Evolutionary conservation across 2,329 filamentous ascomycete genomes (phyloP).

Genomic region (Clonostachys solani): DNA sequence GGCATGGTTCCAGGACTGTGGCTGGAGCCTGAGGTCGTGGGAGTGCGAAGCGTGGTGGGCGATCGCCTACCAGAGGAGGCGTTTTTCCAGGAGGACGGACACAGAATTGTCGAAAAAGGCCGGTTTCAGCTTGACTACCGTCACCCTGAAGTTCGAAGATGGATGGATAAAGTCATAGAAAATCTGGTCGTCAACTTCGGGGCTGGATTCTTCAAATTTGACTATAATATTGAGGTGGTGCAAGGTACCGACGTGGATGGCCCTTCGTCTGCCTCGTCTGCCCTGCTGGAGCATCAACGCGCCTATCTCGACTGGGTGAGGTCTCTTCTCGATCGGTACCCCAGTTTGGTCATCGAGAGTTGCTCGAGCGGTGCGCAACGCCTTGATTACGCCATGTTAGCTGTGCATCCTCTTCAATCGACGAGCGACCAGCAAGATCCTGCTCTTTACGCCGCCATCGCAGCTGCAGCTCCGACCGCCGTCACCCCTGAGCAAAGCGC

Average conservation of each 20-base stretch:
- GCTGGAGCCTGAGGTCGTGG: constrained; percentile 28
- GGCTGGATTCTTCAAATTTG: constrained; percentile 27
- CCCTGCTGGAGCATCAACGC: constrained; percentile 19
- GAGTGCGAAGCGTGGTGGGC: constrained; percentile 17
- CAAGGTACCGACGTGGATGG: constrained; percentile 24
- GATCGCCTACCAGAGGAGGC: constrained; percentile 16
- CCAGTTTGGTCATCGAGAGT: constrained; percentile 23
- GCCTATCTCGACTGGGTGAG: constrained; percentile 24
- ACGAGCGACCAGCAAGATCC: constrained; percentile 29
- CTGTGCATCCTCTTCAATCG: constrained; percentile 20
- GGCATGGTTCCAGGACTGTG: constrained; percentile 23
- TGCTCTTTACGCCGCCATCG: constrained; percentile 19
- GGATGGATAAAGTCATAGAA: constrained; percentile 17
- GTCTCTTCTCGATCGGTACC: constrained; percentile 14
- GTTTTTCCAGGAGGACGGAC: constrained; percentile 22
- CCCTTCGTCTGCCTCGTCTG: constrained; percentile 11
- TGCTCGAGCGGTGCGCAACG: constrained; percentile 27
- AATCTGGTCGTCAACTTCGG: constrained; percentile 15
- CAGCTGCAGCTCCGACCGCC: constrained; percentile 21
- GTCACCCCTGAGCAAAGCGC: constrained; percentile 27
- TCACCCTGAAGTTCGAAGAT: constrained; percentile 13
- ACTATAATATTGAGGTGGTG: constrained; percentile 27
- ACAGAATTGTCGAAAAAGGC: constrained; percentile 20
- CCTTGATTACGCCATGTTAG: constrained; percentile 26
- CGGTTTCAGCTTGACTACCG: constrained; percentile 26